phyloP scores from a whole-genome alignment of 306 rosid genomes.

The Vicia sativa region DNA sequence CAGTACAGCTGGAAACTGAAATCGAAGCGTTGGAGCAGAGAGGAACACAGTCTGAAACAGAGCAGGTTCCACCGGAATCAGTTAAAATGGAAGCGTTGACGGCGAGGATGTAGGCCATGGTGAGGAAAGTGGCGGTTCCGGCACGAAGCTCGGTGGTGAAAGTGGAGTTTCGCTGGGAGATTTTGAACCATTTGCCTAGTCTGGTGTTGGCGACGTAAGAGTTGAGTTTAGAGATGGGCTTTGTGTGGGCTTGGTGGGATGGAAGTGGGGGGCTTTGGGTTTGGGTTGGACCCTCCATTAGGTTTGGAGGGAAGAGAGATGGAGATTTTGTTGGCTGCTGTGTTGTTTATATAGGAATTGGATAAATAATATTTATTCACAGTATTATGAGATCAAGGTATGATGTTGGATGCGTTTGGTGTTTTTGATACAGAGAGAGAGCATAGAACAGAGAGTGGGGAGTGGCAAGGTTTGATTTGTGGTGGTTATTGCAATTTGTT shows the following conservation, averaged over 20 bases:
- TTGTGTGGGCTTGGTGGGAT: slow-evolving; percentile 13
- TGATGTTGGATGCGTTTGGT: slow-evolving; percentile 4
- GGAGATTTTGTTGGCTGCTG: not conserved
- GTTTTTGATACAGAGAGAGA: not conserved
- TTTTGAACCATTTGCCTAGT: slow-evolving; percentile 76
- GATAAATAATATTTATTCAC: not conserved
- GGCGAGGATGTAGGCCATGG: slow-evolving; percentile 98
- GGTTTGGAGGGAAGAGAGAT: not conserved
- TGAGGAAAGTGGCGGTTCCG: slow-evolving; percentile 95
- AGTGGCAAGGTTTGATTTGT: slow-evolving; percentile 33
- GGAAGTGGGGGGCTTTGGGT: slow-evolving; percentile 43
- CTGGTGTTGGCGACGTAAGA: slow-evolving; percentile 51
- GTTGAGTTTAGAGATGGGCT: slow-evolving; percentile 63
- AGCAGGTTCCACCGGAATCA: slow-evolving; percentile 93
- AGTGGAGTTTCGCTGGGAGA: slow-evolving; percentile 70
- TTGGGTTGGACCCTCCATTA: slow-evolving; percentile 51
- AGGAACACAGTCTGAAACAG: slow-evolving; percentile 78
- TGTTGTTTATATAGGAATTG: slow-evolving; percentile 5
- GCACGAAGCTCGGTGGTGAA: slow-evolving; percentile 99
- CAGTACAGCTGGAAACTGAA: slow-evolving; percentile 54
- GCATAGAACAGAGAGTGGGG: not conserved
- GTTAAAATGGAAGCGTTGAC: slow-evolving; percentile 94
- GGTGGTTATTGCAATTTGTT: not conserved
- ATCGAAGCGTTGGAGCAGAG: slow-evolving; percentile 74
- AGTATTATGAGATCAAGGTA: slow-evolving; percentile 16